Evolutionary conservation across 306 rosid species (phyloP).

Genomic region (Quercus aquifolioides): DNA sequence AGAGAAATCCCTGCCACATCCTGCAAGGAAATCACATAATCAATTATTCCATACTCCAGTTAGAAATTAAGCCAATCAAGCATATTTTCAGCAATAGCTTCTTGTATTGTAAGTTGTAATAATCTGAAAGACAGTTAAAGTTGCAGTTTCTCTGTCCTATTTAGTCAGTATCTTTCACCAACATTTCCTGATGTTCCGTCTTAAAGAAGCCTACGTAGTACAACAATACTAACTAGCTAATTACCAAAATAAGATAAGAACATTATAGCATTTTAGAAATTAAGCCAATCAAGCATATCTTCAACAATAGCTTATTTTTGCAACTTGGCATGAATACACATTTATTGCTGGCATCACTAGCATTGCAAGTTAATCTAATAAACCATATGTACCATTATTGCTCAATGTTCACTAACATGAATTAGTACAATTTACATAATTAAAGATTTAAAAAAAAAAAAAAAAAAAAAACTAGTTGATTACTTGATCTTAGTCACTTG

Average conservation of each 20-base stretch:
- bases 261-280: too few relatives aligned
- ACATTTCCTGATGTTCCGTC: too few relatives aligned
- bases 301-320: background rate
- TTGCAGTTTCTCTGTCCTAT: background rate
- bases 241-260: too few relatives aligned
- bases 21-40: constrained; percentile 38
- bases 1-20: constrained; percentile 98
- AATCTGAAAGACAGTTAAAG: background rate
- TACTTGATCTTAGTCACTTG: background rate
- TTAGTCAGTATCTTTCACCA: background rate
- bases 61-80: constrained; percentile 1
- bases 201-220: too few relatives aligned
- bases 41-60: background rate
- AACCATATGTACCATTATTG: background rate
- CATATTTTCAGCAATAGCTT: background rate
- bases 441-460: background rate
- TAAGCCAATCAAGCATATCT: too few relatives aligned
- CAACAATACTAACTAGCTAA: too few relatives aligned
- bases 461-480: background rate
- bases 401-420: background rate
- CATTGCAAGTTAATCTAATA: background rate
- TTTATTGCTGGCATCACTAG: background rate
- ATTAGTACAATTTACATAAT: too few relatives aligned
- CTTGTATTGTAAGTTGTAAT: background rate
- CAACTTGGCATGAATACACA: background rate